phyloP scores from a whole-genome alignment of 2,329 filamentous ascomycete genomes.

The Talaromyces sp. region DNA sequence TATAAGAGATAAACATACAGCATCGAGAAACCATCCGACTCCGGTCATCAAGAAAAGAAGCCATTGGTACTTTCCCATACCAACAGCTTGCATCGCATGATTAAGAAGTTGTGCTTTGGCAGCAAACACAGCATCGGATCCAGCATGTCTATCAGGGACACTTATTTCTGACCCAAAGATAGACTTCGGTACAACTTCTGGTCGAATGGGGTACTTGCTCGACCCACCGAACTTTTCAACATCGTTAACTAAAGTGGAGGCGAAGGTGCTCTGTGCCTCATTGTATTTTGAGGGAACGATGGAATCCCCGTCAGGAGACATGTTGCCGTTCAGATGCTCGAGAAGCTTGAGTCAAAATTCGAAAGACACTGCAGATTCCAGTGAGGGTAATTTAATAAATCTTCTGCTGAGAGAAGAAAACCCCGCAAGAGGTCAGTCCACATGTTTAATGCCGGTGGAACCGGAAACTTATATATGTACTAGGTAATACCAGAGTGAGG shows the following conservation, averaged over 20 bases:
- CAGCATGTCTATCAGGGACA: slow-evolving; percentile 4
- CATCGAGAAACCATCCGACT: slow-evolving; percentile 26
- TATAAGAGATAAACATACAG: no score
- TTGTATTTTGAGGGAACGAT: no score
- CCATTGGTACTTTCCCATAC: slow-evolving; percentile 27
- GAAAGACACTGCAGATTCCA: no score
- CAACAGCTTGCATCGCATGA: slow-evolving; percentile 22
- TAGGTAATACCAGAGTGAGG: no score
- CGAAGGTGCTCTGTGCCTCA: slow-evolving; percentile 13
- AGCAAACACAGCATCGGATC: slow-evolving; percentile 11
- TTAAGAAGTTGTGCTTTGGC: slow-evolving; percentile 20
- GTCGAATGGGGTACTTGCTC: slow-evolving; percentile 1
- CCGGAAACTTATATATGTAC: no score
- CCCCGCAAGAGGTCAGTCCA: no score
- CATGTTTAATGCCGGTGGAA: no score
- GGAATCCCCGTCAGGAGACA: no score
- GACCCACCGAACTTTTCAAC: slow-evolving; percentile 4
- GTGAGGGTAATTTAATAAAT: no score
- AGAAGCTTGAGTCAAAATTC: no score
- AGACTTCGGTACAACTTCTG: slow-evolving; percentile 3
- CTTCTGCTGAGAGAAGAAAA: no score
- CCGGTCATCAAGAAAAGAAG: slow-evolving; percentile 22
- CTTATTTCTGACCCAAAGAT: not conserved
- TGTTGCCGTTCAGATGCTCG: no score
- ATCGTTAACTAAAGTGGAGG: slow-evolving; percentile 12